These are phyloP conservation scores for Fagopyrum esculentum DNA, from an alignment of 148 eudicot genomes.

Conservation along the genomic window DNA sequence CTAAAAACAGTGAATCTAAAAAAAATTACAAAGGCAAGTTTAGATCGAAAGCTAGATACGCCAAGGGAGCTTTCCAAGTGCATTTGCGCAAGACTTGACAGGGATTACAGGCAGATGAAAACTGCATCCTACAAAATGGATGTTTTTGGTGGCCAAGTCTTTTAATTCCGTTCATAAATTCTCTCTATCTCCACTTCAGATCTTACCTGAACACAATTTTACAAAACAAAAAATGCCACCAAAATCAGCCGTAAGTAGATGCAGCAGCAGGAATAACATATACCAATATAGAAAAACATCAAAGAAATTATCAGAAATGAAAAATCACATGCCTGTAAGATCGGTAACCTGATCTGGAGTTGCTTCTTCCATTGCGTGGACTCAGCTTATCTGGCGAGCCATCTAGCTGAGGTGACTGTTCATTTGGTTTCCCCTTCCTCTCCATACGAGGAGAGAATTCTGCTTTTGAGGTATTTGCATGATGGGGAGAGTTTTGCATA, in stretches of 20 bases:
- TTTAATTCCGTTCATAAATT: too few relatives aligned
- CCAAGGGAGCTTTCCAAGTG: too few relatives aligned
- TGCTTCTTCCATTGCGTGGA: slow-evolving; percentile 27
- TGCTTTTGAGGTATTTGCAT: background rate
- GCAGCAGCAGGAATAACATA: background rate
- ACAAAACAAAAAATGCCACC: background rate
- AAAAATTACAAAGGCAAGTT: too few relatives aligned
- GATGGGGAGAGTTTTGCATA: background rate
- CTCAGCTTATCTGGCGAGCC: slow-evolving; percentile 26
- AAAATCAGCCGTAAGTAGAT: background rate
- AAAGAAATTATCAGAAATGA: background rate
- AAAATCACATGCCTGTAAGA: slow-evolving; percentile 25
- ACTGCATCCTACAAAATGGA: background rate
- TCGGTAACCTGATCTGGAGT: slow-evolving; percentile 26
- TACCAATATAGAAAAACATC: background rate
- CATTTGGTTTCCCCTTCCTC: slow-evolving; percentile 10
- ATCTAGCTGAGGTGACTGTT: slow-evolving; percentile 21
- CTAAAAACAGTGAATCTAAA: too few relatives aligned
- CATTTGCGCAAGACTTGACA: too few relatives aligned
- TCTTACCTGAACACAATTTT: background rate
- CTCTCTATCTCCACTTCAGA: background rate
- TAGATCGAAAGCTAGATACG: too few relatives aligned
- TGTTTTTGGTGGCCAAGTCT: background rate
- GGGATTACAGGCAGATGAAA: too few relatives aligned
- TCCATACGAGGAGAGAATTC: slow-evolving; percentile 2